A percentile compares a stretch with the other conserved stretches of the same genome.
Conservation (phyloP, 257 asterid species). For the Knoxia roxburghii region DNA sequence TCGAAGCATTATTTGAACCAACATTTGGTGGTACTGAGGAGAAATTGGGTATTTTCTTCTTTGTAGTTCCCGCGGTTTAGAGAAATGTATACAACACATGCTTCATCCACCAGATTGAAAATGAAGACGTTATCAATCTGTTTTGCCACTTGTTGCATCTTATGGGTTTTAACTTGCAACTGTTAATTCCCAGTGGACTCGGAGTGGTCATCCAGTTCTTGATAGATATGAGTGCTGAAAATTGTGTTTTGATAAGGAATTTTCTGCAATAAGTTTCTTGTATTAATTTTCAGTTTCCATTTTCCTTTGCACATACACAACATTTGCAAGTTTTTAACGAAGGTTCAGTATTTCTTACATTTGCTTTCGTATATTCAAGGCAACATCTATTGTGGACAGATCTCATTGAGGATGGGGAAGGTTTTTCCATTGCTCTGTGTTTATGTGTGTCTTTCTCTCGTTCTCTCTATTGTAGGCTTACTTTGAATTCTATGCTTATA, state of each 20-base stretch:
- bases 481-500: too few species aligned
- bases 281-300: neutral
- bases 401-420: slow-evolving; percentile 61
- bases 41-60: too few species aligned
- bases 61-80: slow-evolving; percentile 75
- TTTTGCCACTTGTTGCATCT: slow-evolving; percentile 63
- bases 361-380: slow-evolving; percentile 33
- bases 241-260: neutral
- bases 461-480: too few species aligned
- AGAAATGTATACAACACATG: slow-evolving; percentile 92
- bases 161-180: slow-evolving; percentile 63
- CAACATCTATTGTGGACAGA: slow-evolving; percentile 65
- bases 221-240: slow-evolving; percentile 62
- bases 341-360: neutral
- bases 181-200: slow-evolving; percentile 67
- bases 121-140: slow-evolving; percentile 78
- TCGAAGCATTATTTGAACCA: too few species aligned
- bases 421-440: slow-evolving; percentile 80
- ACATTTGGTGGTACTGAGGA: too few species aligned
- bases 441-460: too few species aligned
- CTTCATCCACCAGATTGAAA: slow-evolving; percentile 73
- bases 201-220: slow-evolving; percentile 79
- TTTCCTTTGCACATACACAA: too few species aligned
- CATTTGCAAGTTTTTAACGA: neutral
- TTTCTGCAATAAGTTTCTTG: too few species aligned